phyloP scores from a whole-genome alignment of 75 land plant genomes.

The Sequoiadendron giganteum region DNA sequence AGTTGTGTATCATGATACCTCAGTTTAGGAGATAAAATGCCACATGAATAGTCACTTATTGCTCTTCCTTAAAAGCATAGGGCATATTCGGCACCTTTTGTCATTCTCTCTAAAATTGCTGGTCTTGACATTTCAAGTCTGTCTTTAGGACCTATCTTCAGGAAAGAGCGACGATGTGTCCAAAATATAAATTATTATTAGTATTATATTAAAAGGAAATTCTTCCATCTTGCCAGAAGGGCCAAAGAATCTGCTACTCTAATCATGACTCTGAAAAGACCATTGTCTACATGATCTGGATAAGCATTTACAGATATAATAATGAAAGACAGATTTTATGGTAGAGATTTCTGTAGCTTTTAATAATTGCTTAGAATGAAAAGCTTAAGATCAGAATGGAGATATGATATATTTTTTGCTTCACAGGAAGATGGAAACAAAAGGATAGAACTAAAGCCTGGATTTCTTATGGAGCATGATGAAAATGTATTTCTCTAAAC shows the following conservation, averaged over 20 bases:
- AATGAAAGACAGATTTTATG: not conserved
- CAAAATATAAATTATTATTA: not conserved
- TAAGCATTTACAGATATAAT: not conserved
- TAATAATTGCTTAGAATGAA: not conserved
- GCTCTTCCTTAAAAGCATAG: not conserved
- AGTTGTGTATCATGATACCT: not conserved
- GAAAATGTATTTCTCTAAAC: slow-evolving; percentile 40
- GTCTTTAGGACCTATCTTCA: not conserved
- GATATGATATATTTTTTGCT: slow-evolving; percentile 3
- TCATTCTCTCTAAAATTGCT: not conserved
- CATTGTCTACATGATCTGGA: not conserved
- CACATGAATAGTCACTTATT: not conserved
- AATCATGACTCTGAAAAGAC: not conserved
- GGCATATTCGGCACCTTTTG: not conserved
- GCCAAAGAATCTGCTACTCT: not conserved
- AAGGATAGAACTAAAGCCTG: slow-evolving; percentile 66
- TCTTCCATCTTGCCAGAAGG: not conserved
- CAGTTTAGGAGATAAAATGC: not conserved
- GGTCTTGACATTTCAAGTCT: not conserved
- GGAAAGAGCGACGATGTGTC: not conserved
- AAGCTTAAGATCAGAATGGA: not conserved
- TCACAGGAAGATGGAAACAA: slow-evolving; percentile 71
- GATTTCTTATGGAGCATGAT: slow-evolving; percentile 70
- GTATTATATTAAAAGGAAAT: not conserved
- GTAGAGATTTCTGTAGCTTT: not conserved